Conservation (phyloP, 164 flowering plant genomes). For the Vitis rupestris region DNA sequence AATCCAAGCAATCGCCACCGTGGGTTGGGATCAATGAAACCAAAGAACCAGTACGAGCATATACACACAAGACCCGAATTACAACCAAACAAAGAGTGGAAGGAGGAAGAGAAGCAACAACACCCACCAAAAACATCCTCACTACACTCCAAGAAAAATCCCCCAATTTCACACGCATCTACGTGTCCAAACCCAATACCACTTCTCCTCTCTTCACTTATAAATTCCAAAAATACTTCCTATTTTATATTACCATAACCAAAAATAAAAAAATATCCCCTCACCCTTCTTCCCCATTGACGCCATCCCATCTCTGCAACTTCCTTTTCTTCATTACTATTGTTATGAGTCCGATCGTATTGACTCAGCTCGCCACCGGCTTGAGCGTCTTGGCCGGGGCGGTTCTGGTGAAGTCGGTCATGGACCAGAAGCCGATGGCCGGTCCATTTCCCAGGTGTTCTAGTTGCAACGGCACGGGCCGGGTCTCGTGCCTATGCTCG, state of each 20-base stretch:
- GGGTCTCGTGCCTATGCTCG: slow-evolving; percentile 69
- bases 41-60: too few relatives aligned
- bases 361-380: slow-evolving; percentile 84
- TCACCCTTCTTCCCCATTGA: not conserved
- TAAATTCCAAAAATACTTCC: too few relatives aligned
- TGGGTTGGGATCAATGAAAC: too few relatives aligned
- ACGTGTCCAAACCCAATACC: slow-evolving; percentile 45
- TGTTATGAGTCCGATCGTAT: slow-evolving; percentile 58
- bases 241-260: too few relatives aligned
- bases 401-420: slow-evolving; percentile 61
- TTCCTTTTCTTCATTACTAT: not conserved
- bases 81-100: not conserved
- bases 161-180: slow-evolving; percentile 13
- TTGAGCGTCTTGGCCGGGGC: slow-evolving; percentile 86
- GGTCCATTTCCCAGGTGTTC: slow-evolving; percentile 70
- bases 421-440: slow-evolving; percentile 82
- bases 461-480: slow-evolving; percentile 85
- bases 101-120: not conserved
- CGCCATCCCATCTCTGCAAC: not conserved
- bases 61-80: too few relatives aligned
- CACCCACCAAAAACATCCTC: slow-evolving; percentile 1
- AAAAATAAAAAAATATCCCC: not conserved
- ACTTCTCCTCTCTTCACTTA: slow-evolving; percentile 13
- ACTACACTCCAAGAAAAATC: slow-evolving; percentile 11
- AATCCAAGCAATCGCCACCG: too few relatives aligned